phyloP scores from a whole-genome alignment of 805 yeast species.

The Schwanniomyces occidentalis region DNA sequence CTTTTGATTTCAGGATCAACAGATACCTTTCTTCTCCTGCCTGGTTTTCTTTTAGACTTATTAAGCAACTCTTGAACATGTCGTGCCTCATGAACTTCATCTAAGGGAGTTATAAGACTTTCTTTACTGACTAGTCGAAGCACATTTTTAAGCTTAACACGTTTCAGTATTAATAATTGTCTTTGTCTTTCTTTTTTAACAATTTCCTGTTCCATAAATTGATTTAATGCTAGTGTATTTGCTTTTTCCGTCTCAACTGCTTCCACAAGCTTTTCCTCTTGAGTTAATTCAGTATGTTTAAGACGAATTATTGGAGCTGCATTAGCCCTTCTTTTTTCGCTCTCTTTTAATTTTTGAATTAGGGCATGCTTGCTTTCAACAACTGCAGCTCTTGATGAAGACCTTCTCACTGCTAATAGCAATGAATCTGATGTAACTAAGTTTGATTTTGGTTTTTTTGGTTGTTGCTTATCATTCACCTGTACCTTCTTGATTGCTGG shows the following conservation, averaged over 20 bases:
- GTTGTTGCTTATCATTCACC: conserved; percentile 24
- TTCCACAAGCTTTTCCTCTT: conserved; percentile 73
- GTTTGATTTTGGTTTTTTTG: conserved; percentile 24
- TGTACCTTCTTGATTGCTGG: conserved; percentile 36
- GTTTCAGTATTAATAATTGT: conserved; percentile 65
- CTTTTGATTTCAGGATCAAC: conserved; percentile 12
- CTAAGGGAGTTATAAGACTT: conserved; percentile 59
- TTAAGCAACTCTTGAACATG: conserved; percentile 36
- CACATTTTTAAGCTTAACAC: conserved; percentile 60
- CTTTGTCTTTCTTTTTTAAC: conserved; percentile 76
- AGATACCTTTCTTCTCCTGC: conserved; percentile 41
- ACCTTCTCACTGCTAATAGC: conserved; percentile 56
- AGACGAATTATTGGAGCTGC: conserved; percentile 41
- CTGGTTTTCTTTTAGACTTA: conserved; percentile 45
- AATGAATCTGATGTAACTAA: conserved; percentile 49
- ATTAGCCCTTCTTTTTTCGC: conserved; percentile 60
- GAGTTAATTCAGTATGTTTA: conserved; percentile 56
- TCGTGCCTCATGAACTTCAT: conserved; percentile 55
- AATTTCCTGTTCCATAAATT: conserved; percentile 82
- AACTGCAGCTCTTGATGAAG: conserved; percentile 77
- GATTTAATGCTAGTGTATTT: conserved; percentile 70
- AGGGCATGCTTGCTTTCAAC: conserved; percentile 76
- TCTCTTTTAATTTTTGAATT: conserved; percentile 66
- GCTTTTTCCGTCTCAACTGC: conserved; percentile 83
- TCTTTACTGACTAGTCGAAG: conserved; percentile 52